phyloP scores from a whole-genome alignment of 2,329 filamentous ascomycete species.

The Penicillium sp. region DNA sequence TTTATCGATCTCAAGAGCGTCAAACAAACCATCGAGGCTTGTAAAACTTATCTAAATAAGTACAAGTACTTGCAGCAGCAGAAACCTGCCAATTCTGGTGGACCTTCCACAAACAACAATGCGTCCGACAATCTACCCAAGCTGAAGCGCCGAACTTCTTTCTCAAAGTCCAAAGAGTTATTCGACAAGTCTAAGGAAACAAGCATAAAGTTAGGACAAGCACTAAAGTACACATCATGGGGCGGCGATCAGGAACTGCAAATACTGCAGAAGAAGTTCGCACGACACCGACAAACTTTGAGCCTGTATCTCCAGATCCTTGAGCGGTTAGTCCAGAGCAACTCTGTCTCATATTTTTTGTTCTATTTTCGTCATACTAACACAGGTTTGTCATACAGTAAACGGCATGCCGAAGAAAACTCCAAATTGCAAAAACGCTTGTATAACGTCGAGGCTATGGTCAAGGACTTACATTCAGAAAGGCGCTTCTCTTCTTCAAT shows the following conservation, averaged over 20 bases:
- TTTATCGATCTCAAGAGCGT: constrained; percentile 15
- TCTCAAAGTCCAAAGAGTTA: constrained; percentile 10
- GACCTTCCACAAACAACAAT: not conserved
- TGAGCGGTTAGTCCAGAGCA: constrained; percentile 10
- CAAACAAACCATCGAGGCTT: constrained; percentile 13
- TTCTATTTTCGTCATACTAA: not conserved
- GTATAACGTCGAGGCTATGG: constrained; percentile 3
- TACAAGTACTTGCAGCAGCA: constrained; percentile 7
- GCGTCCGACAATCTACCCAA: not conserved
- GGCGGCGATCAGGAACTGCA: constrained; percentile 13
- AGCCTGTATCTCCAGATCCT: constrained; percentile 16
- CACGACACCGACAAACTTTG: constrained; percentile 15
- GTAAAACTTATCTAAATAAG: constrained; percentile 11
- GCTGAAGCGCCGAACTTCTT: constrained; percentile 2
- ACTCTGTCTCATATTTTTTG: not conserved
- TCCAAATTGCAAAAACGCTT: constrained; percentile 3
- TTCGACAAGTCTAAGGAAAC: not conserved
- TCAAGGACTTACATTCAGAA: constrained; percentile 1
- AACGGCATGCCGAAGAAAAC: not conserved
- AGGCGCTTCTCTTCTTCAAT: not conserved
- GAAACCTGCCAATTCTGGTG: not conserved
- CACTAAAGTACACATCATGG: constrained; percentile 1
- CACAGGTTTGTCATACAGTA: not conserved
- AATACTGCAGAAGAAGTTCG: constrained; percentile 14
- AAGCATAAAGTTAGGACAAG: not conserved